Conservation (phyloP, 2,329 filamentous ascomycete species). For the Ophiocordyceps polyrhachis-furcata region DNA sequence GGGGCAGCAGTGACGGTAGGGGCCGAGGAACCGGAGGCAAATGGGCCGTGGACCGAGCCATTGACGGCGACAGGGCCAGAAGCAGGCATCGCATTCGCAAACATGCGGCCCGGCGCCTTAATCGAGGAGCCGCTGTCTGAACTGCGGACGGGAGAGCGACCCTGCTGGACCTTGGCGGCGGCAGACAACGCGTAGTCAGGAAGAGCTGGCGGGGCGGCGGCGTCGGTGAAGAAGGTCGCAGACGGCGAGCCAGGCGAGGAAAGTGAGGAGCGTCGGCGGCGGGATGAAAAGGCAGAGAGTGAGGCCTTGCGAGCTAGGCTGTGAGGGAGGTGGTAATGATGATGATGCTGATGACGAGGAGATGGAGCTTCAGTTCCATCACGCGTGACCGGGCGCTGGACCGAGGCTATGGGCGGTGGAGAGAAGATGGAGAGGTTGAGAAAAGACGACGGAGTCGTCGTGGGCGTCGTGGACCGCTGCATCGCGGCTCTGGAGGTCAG, state of each 20-base stretch:
- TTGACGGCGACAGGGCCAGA: constrained; percentile 4
- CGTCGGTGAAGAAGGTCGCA: constrained; percentile 23
- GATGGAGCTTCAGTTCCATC: constrained; percentile 9
- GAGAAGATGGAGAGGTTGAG: constrained; percentile 18
- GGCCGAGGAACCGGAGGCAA: background rate
- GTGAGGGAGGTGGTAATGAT: constrained; percentile 24
- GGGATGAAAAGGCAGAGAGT: constrained; percentile 16
- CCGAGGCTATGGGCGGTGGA: constrained; percentile 7
- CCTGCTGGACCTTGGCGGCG: constrained; percentile 21
- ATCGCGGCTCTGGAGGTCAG: background rate
- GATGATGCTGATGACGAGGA: constrained; percentile 2
- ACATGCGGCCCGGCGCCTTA: constrained; percentile 3
- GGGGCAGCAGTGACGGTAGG: constrained; percentile 1
- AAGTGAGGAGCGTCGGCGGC: constrained; percentile 19
- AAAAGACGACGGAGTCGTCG: constrained; percentile 14
- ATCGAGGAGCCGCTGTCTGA: constrained; percentile 4
- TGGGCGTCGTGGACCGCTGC: constrained; percentile 5
- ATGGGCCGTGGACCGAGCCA: background rate
- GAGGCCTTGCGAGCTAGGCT: constrained; percentile 21
- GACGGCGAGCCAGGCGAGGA: constrained; percentile 16
- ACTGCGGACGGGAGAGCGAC: background rate
- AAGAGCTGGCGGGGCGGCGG: constrained; percentile 29
- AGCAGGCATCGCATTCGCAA: constrained; percentile 5
- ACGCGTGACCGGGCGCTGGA: constrained; percentile 17
- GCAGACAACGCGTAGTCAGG: constrained; percentile 34